Percentiles rank a stretch among this genome's conserved stretches.
These are phyloP conservation scores for Thuidium tamariscinum DNA, from an alignment of 225 moss, liverwort and hornwort species.

Conservation along the genomic window DNA sequence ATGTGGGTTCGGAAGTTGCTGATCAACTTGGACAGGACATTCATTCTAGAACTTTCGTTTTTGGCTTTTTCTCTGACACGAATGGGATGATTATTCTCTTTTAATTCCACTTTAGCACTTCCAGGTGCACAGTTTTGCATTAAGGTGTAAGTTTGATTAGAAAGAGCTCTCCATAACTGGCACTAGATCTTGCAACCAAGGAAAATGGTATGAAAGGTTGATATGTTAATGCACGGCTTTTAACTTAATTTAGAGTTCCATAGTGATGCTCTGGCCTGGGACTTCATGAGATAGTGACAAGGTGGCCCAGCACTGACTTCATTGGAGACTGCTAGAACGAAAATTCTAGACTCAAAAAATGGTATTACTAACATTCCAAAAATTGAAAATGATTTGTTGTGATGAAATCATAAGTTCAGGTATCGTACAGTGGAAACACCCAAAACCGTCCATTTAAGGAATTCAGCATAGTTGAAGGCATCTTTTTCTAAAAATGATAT, in stretches of 20 bases:
- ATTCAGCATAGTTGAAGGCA: too few relatives aligned
- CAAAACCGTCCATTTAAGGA: too few relatives aligned
- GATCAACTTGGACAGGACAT: constrained; percentile 1
- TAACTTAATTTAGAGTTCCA: neutral
- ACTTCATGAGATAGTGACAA: too few relatives aligned
- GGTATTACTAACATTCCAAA: too few relatives aligned
- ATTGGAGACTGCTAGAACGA: too few relatives aligned
- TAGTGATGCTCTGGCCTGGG: neutral
- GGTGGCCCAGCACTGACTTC: too few relatives aligned
- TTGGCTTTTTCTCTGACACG: neutral
- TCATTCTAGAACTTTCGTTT: neutral
- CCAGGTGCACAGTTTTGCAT: neutral
- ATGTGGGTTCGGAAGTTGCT: neutral
- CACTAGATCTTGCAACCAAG: neutral
- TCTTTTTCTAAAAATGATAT: too few relatives aligned
- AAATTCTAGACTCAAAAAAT: too few relatives aligned
- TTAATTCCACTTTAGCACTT: neutral
- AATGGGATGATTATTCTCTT: neutral
- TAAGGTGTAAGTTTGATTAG: neutral
- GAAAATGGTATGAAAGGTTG: neutral
- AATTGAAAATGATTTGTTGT: too few relatives aligned
- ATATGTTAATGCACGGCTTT: neutral
- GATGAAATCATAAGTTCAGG: too few relatives aligned
- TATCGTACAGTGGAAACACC: too few relatives aligned
- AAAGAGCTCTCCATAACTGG: neutral